Base-by-base conservation (phyloP, 192 early-diverging fungal species). In the Coemansia sp. region DNA sequence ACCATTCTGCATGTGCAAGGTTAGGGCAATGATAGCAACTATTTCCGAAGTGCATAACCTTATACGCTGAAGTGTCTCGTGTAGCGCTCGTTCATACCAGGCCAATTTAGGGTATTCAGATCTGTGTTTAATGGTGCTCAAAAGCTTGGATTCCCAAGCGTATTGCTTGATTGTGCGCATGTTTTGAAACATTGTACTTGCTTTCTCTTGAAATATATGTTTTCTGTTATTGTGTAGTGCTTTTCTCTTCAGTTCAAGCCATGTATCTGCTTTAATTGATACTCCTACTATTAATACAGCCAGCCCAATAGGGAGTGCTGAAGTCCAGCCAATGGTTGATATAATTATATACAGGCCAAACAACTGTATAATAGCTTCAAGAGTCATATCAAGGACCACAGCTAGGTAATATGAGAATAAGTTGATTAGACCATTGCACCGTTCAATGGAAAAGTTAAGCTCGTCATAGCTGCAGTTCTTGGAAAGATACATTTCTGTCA, bases 121-220 rank as follows among this genome's bases (percentile, higher is more conserved):
- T 4, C 31, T 14, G 31, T 57, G 31, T 6, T 57, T 37, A 10
- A 35, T 14, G 29, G 31, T 26, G 16, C n/a, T 37, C 8, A 57
- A 31, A n/a, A 57, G 26, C 55, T 12, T 57, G 14, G 29, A 37
- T 7, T 57, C 55, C 55, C 55, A 57, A 17, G 55, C 55, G 10
- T 57, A 57, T 31, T 57, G 55, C 27, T 57, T 57, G 27, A 57
- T 35, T 5, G 55, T 29, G 27, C 55, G 22, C 55, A 57, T 57
- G 29, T 57, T 26, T n/a, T 37, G 12, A 12, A 57, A 39, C 37
- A 57, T 29, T 16, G 52, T 55, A 6, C 14, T 27, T 14, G 53
- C 14, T 8, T 29, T 12, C 23, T 25, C 29, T 26, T 29, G 29
- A 55, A 54, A 54, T 45, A 45, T 45, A 45, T 12, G 41, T n/a